Base-by-base conservation (phyloP, 495 filamentous ascomycete genomes). In the Hypoxylon crocopeplum region DNA sequence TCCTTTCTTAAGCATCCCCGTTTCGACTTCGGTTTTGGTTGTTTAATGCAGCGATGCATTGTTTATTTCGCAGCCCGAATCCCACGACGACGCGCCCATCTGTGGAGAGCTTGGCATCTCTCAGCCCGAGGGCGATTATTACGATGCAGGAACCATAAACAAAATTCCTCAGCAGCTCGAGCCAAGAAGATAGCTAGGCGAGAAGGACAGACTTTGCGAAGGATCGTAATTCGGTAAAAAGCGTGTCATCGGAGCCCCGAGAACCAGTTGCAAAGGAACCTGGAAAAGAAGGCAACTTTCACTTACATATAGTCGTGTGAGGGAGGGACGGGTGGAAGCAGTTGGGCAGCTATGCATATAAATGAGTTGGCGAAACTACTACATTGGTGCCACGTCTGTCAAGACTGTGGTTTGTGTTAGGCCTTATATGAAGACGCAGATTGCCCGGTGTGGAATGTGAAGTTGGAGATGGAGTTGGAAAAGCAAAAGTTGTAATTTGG, bases 291-390 rank as follows among this genome's bases (percentile, higher is more conserved):
- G 60, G 55, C 60, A 64, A 59, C 59, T 30, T 25, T 48, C 48
- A 29, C 36, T 39, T 64, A 64, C 61, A 64, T 64, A 64, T 64
- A 64, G 48, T 64, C 42, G 50, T 59, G 44, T 32, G 49, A 27
- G 44, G 33, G 38, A 39, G 19, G 39, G 13, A 50, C 53, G 53
- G 54, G 48, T 58, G 37, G 48, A 54, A 58, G 48, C 60, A 57
- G 47, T 65, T 60, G 62, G 62, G 62, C 50, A 65, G 32, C 62
- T 22, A 65, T 65, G 62, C 62, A 65, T 56, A 10, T 16, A n/a
- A 16, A 50, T 59, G 49, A 56, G 50, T 44, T 60, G 62, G 46
- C 45, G 29, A 56, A 29, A 39, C 32, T 27, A 42, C 46, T 27
- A 42, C 46, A 60, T 51, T 60, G 55, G 62, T 65, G 56, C 62